Evolutionary conservation across 1,284 basidiomycete genomes (phyloP), one percentile per base, ranked within the genome.

Genomic region (Tremellales sp.): DNA sequence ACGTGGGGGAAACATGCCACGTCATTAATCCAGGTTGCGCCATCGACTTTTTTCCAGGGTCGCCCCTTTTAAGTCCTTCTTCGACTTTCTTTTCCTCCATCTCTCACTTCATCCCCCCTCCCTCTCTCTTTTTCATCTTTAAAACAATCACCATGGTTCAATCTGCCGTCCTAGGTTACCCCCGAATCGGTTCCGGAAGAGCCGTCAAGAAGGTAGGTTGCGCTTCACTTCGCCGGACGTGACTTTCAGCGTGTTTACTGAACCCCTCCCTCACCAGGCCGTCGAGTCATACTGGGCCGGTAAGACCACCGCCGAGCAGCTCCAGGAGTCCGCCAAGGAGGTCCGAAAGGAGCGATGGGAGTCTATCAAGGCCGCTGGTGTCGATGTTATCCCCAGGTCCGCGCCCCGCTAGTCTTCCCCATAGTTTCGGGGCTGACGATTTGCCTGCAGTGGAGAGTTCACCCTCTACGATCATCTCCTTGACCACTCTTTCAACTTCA

Each of bases 401-500:
- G 80, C 74, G 42, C 54, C 53, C 47, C 49, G 21, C 14, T 46
- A 14, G 36, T 45, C 53, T 43, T 47, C 37, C 31, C 5, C 37
- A 8, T 25, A 12, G 37, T 18, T 36, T 6, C 8, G 18, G 24
- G 9, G 40, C 29, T 44, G 53, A 32, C 44, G 19, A 54, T 36
- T 13, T 38, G 43, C 42, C 33, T 58, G 28, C 65, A 97, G 92
- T 66, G 93, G 93, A 69, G 94, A 97, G 70, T 99, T 97, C 76
- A 87, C 94, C 37, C 84, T 98, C 60, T 99, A 98, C 75, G 95
- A 99, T 77, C 92, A 97, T 74, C 90, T 98, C 68, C 86, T 99
- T 65, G 95, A 99, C 77, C 89, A 94, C 76, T 94, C 92, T 58
- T 84, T 86, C 66, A 86, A 88, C 50, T 95, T 99, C 81, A 95